These are phyloP conservation scores for Triglochin maritima DNA, from an alignment of 106 monocot species.

Conservation along the genomic window DNA sequence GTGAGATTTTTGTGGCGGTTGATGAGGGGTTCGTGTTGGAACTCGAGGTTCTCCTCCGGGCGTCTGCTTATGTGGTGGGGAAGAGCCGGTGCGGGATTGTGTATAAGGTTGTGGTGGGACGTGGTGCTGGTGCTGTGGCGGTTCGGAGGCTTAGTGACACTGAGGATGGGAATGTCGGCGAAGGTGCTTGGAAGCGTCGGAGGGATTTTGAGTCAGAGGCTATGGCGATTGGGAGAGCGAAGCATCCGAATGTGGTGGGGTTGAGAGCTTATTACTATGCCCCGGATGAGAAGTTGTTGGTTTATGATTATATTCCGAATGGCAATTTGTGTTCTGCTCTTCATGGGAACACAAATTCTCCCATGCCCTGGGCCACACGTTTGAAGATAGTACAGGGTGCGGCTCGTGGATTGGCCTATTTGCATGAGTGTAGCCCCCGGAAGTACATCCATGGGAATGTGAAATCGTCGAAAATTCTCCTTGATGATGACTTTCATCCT, in stretches of 20 bases:
- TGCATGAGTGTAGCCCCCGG: slow-evolving; percentile 70
- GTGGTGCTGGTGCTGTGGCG: slow-evolving; percentile 35
- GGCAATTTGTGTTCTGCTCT: slow-evolving; percentile 53
- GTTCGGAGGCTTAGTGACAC: slow-evolving; percentile 56
- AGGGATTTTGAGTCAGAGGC: slow-evolving; percentile 76
- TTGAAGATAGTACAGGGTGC: slow-evolving; percentile 48
- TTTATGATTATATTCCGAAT: slow-evolving; percentile 79
- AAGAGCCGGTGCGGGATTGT: slow-evolving; percentile 88
- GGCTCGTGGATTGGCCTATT: slow-evolving; percentile 57
- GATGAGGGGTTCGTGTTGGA: slow-evolving; percentile 78
- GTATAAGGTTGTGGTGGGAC: slow-evolving; percentile 62
- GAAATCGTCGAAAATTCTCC: slow-evolving; percentile 73
- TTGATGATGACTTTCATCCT: slow-evolving; percentile 56
- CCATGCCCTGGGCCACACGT: slow-evolving; percentile 46
- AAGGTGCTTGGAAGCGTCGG: slow-evolving; percentile 33
- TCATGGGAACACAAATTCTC: slow-evolving; percentile 34
- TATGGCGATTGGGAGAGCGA: slow-evolving; percentile 51
- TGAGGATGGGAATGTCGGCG: slow-evolving; percentile 33
- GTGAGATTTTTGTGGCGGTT: slow-evolving; percentile 63
- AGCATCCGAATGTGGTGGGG: slow-evolving; percentile 58
- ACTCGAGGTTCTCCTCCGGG: slow-evolving; percentile 86
- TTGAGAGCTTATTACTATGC: slow-evolving; percentile 85
- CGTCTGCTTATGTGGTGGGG: slow-evolving; percentile 82
- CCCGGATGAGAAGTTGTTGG: slow-evolving; percentile 86
- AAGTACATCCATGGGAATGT: slow-evolving; percentile 68